Base-by-base conservation (phyloP, 2,329 filamentous ascomycete genomes). In the Talaromyces sp. region DNA sequence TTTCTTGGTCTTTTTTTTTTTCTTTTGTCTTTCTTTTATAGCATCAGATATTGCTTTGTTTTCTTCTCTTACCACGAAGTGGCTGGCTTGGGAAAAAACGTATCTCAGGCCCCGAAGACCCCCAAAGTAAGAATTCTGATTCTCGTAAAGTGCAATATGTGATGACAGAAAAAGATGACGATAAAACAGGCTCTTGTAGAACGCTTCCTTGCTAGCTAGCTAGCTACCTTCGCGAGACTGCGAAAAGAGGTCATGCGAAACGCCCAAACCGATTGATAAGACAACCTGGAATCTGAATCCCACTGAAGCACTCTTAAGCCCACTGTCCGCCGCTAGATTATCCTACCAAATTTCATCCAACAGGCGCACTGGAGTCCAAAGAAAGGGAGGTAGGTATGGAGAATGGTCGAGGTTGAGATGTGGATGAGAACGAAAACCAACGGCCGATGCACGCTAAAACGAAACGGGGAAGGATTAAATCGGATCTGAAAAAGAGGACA, bases 141-240 rank as follows among this genome's bases (percentile, higher is more conserved):
- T 69, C 70, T 71, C 71, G 69, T 73, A 72, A 68, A 61, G 31
- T 52, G 57, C 63, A 61, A 54, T 65, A 58, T 66, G 59, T 62
- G 59, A 43, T 59, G 35, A 59, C 37, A 45, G 39, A 62, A 56
- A 43, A 62, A n/a, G 72, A 71, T 71, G 73, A 73, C 72, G 71
- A 75, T 72, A 73, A 68, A 72, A 73, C 70, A 73, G 74, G 72
- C 75, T 72, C 70, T 77, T 78, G 75, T 78, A 76, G 69, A 79
- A 79, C 79, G 76, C 73, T 80, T 78, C 76, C 77, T 80, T 79
- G 77, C 78, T 79, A 80, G 61, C 60, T 62, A 62, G 56, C 39
- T 56, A 56, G 56, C 56, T 64, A 64, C 75, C 71, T 77, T 75
- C 69, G 74, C 73, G 75, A 74, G 73, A 76, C 72, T 71, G 73